These are phyloP conservation scores for Aspergillus sp. DNA, from an alignment of 2,329 filamentous ascomycete species.

Conservation along the genomic window DNA sequence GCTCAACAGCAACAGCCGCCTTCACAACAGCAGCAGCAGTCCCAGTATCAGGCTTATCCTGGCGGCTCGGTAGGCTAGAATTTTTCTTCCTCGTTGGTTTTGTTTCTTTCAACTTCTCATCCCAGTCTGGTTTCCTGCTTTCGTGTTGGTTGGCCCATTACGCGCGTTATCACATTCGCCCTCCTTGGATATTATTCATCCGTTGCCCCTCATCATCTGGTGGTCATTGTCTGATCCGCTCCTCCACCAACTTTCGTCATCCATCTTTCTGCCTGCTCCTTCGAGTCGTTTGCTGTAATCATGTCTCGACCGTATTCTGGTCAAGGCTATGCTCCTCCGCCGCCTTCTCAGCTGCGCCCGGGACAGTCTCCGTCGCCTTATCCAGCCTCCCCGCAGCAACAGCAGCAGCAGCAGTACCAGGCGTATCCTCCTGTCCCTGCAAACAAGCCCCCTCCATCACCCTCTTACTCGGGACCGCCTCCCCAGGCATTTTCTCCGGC, in stretches of 20 bases:
- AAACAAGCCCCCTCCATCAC: conserved; percentile 33
- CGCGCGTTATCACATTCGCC: conserved; percentile 13
- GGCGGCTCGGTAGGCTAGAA: conserved; percentile 42
- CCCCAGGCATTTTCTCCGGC: conserved; percentile 47
- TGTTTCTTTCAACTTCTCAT: conserved; percentile 14
- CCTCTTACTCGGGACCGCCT: conserved; percentile 30
- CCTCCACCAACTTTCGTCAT: conserved; percentile 14
- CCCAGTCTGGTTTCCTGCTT: conserved; percentile 9
- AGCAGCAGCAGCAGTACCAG: conserved; percentile 43
- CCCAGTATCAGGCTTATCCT: conserved; percentile 61
- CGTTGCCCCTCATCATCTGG: conserved; percentile 7
- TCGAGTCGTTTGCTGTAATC: conserved; percentile 24
- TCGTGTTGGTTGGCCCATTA: conserved; percentile 13
- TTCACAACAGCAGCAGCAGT: conserved; percentile 17
- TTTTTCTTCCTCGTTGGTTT: conserved; percentile 1
- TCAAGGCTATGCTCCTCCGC: conserved; percentile 36
- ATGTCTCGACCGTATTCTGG: conserved; percentile 44
- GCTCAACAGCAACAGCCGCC: background rate
- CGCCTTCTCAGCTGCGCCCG: conserved; percentile 35
- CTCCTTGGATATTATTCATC: conserved; percentile 22
- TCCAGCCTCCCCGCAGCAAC: conserved; percentile 36
- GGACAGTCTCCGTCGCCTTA: conserved; percentile 43
- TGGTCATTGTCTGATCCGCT: conserved; percentile 8
- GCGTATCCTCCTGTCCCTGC: conserved; percentile 40
- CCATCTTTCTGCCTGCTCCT: conserved; percentile 7